Percentiles rank a stretch among this genome's conserved stretches.
Evolutionary conservation across 495 filamentous ascomycete species (phyloP).

Genomic region (Hypomontagnella monticulosa): DNA sequence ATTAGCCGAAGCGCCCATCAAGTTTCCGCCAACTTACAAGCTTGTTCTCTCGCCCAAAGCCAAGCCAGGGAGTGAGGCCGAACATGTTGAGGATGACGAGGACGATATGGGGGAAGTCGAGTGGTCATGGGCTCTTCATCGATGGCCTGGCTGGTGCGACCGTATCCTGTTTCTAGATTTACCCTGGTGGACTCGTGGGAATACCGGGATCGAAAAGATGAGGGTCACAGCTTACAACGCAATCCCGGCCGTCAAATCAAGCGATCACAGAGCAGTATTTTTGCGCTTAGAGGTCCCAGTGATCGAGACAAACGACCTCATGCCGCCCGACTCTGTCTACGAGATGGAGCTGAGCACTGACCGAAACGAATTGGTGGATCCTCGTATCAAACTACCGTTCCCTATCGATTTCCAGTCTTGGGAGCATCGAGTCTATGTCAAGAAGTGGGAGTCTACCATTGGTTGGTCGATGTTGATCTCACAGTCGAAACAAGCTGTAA

Average conservation of each 20-base stretch:
- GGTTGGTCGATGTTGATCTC: constrained; percentile 59
- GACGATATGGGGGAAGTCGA: constrained; percentile 51
- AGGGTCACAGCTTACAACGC: constrained; percentile 71
- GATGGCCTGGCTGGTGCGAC: constrained; percentile 96
- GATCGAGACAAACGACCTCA: constrained; percentile 44
- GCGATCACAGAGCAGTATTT: constrained; percentile 87
- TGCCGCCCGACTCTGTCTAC: constrained; percentile 26
- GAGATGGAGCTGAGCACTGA: constrained; percentile 17
- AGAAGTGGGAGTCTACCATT: constrained; percentile 53
- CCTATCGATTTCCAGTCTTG: constrained; percentile 56
- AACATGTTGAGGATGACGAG: constrained; percentile 38
- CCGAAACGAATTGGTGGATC: constrained; percentile 38
- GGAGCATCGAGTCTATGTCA: constrained; percentile 52
- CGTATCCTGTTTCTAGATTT: constrained; percentile 81
- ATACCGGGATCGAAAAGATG: constrained; percentile 47
- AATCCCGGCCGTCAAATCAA: constrained; percentile 76
- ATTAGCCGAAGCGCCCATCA: constrained; percentile 74
- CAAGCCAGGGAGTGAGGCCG: constrained; percentile 47
- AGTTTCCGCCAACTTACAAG: constrained; percentile 95
- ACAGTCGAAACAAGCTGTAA: constrained; percentile 53
- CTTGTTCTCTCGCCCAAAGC: constrained; percentile 60
- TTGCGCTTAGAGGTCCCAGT: constrained; percentile 70
- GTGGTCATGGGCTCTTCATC: constrained; percentile 80
- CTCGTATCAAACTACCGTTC: constrained; percentile 50
- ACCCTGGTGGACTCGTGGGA: constrained; percentile 55